These are phyloP conservation scores for Tilletia walkeri DNA, from an alignment of 1,284 basidiomycete species.

Conservation along the genomic window DNA sequence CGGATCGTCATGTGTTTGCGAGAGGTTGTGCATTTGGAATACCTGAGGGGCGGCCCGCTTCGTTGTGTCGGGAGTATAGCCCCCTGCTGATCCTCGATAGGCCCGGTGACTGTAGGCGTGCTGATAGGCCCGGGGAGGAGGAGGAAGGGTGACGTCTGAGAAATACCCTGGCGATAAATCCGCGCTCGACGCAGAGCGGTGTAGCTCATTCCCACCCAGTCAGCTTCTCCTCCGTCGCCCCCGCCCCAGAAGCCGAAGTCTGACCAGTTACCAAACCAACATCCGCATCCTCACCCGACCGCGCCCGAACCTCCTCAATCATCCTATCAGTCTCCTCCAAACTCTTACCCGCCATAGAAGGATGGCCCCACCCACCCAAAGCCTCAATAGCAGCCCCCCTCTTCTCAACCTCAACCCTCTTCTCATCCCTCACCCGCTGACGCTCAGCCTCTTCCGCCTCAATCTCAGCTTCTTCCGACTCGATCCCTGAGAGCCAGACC, in stretches of 20 bases:
- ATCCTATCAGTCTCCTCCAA: background rate
- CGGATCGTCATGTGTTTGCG: no score
- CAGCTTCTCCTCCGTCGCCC: background rate
- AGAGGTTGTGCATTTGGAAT: no score
- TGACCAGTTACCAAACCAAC: no score
- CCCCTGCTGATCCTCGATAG: no score
- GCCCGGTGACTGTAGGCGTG: no score
- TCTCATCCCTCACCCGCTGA: background rate
- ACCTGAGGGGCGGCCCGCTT: no score
- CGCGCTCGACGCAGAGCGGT: no score
- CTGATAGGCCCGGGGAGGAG: no score
- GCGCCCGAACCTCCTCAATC: background rate
- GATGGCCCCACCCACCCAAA: constrained; percentile 5
- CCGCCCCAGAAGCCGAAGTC: background rate
- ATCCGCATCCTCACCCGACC: background rate
- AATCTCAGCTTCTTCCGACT: background rate
- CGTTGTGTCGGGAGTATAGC: no score
- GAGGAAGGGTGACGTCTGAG: no score
- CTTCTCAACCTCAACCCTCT: background rate
- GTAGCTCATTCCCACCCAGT: constrained; percentile 2
- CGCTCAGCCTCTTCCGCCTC: background rate
- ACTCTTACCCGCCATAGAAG: background rate
- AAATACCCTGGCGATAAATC: no score
- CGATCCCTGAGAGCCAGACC: background rate
- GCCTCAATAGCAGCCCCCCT: background rate